Base-by-base conservation (phyloP, 1,284 basidiomycete species). In the Ustilago sp. region DNA sequence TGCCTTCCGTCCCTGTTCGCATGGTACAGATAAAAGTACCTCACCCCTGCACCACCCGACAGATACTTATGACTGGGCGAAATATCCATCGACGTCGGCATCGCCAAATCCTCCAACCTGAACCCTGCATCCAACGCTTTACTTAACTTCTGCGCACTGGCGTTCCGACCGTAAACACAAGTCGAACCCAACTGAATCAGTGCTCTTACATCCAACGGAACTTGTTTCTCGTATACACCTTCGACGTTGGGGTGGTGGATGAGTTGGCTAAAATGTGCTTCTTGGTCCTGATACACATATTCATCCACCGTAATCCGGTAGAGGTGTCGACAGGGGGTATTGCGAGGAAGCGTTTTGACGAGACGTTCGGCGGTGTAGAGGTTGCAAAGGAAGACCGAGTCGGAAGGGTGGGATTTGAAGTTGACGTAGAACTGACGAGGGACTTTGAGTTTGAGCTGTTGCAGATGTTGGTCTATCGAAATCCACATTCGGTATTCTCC, bases 191-290 rank as follows among this genome's bases (percentile, higher is more conserved):
- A 89, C 71, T 90, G 91, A 34, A 99, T 88, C 19, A 99, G 86
- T 4, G 92, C 94, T 35, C 97, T 92, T 63, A 93, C 89, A 48
- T 93, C 88, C 12, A 97, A 89, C 1, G 97, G 94, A 12, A 99
- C 89, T 89, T 98, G 94, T 43, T 93, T 89, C 87, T 99, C 97
- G 83, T 93, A 99, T 2, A 98, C 93, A 2, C 94, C 95, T 79
- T 98, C 95, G 8, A 98, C 94, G 83, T 94, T 95, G 0, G 95
- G 93, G 81, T 96, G 93, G 85, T 97, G 98, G 73, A 92, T 93
- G 60, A 99, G 89, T 81, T 94, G 92, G 38, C 94, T 92, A 83
- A 98, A 98, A 85, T 97, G 93, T 63, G 93, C 91, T 80, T 94
- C 92, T 34, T 93, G 93, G 50, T 93, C 91, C 38, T 93, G 89